These are phyloP conservation scores for Telopea speciosissima DNA, from an alignment of 177 flowering plant species.

Conservation along the genomic window DNA sequence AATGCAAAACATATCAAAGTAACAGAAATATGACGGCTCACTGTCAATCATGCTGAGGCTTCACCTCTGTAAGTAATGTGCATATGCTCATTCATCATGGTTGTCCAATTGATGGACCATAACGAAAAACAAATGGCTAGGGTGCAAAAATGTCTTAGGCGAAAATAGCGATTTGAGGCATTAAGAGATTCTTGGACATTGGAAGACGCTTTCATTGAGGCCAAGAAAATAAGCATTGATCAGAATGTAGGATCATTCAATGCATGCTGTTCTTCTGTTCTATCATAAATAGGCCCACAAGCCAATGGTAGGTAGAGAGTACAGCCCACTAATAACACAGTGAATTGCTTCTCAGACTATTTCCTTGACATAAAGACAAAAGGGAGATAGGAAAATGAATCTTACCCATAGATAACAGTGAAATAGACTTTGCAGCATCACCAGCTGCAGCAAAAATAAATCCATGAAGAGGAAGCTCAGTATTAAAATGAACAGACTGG, in stretches of 20 bases:
- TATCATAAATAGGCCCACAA: no score
- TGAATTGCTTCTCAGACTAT: neutral
- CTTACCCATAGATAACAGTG: conserved; percentile 53
- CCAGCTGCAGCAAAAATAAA: conserved; percentile 61
- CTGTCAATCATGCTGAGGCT: neutral
- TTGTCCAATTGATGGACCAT: neutral
- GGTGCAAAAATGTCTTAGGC: neutral
- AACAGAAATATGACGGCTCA: neutral
- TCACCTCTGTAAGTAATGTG: neutral
- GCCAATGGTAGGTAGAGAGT: conserved; percentile 3
- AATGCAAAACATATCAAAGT: neutral
- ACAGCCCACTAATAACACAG: neutral
- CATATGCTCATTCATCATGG: neutral
- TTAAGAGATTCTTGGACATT: neutral
- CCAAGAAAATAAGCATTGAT: neutral
- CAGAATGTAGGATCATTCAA: neutral
- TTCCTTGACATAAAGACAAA: neutral
- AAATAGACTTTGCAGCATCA: conserved; percentile 31
- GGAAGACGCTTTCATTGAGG: neutral
- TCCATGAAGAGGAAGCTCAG: conserved; percentile 38
- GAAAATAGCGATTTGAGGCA: neutral
- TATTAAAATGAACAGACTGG: conserved; percentile 52
- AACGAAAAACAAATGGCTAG: neutral
- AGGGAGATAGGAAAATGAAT: conserved; percentile 8
- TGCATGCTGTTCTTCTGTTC: neutral